phyloP scores from a whole-genome alignment of 768 basidiomycete species.

The Psilocybe subaeruginosa region DNA sequence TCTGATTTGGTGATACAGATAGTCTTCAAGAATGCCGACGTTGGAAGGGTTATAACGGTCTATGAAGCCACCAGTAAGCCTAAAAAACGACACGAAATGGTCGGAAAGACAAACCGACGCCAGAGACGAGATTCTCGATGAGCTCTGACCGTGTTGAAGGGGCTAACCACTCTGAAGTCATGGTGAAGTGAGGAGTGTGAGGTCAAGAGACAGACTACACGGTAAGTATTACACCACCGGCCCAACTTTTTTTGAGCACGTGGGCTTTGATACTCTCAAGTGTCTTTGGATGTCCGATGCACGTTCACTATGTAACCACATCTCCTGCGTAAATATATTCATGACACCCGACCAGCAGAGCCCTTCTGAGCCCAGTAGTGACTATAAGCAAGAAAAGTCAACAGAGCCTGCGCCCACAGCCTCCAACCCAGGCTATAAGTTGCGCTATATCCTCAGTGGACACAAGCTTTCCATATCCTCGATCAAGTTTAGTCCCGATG shows the following conservation, averaged over 20 bases:
- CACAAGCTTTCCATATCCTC: slow-evolving; percentile 84
- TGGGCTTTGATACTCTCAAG: slow-evolving; percentile 14
- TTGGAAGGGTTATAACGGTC: slow-evolving; percentile 98
- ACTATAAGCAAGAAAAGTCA: background rate
- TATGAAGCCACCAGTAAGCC: slow-evolving; percentile 29
- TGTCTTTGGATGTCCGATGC: background rate
- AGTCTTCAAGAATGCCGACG: slow-evolving; percentile 92
- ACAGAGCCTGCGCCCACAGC: slow-evolving; percentile 8
- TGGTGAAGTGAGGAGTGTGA: slow-evolving; percentile 23
- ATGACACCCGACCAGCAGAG: background rate
- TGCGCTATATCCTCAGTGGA: slow-evolving; percentile 72
- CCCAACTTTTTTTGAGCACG: slow-evolving; percentile 35
- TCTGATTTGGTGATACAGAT: slow-evolving; percentile 92
- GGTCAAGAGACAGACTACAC: slow-evolving; percentile 2
- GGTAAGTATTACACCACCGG: background rate
- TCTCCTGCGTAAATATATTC: background rate
- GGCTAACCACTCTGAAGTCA: slow-evolving; percentile 68
- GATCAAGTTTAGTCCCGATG: slow-evolving; percentile 89
- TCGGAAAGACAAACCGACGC: slow-evolving; percentile 65
- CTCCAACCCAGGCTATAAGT: slow-evolving; percentile 54
- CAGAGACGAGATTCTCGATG: slow-evolving; percentile 90
- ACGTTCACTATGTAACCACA: slow-evolving; percentile 2
- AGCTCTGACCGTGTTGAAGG: slow-evolving; percentile 82
- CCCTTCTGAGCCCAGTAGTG: background rate
- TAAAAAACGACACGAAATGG: slow-evolving; percentile 5